These are phyloP conservation scores for Monosporascus sp. DNA, from an alignment of 2,329 filamentous ascomycete species.

Conservation along the genomic window DNA sequence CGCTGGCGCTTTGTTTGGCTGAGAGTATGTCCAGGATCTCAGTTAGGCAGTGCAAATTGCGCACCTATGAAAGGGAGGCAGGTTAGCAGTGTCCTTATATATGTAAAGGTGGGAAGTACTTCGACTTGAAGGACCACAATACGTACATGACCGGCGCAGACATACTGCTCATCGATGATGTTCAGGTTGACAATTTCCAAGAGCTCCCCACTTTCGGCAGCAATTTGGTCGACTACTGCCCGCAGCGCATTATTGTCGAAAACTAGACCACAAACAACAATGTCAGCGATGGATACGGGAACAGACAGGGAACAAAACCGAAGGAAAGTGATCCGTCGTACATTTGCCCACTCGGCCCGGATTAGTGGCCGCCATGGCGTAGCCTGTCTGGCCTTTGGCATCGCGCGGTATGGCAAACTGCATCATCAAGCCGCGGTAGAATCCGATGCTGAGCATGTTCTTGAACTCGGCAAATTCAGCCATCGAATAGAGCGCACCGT, in stretches of 20 bases:
- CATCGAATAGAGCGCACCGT: slow-evolving; percentile 90
- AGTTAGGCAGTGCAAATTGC: no score
- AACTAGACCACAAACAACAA: no score
- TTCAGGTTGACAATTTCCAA: slow-evolving; percentile 98
- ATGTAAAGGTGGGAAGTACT: no score
- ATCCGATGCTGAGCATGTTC: slow-evolving; percentile 94
- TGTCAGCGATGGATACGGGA: no score
- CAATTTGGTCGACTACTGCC: slow-evolving; percentile 93
- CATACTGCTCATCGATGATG: slow-evolving; percentile 71
- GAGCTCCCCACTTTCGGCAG: slow-evolving; percentile 90
- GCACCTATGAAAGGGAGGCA: no score
- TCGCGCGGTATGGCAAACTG: slow-evolving; percentile 98
- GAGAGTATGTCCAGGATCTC: no score
- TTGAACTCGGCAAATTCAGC: slow-evolving; percentile 99
- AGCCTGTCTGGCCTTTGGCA: slow-evolving; percentile 87
- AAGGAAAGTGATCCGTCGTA: no score
- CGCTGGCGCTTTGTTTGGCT: no score
- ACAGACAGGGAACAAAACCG: no score
- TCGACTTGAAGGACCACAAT: no score
- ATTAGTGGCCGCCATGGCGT: slow-evolving; percentile 99
- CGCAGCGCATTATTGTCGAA: slow-evolving; percentile 98
- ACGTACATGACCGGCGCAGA: slow-evolving; percentile 65
- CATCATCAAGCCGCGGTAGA: slow-evolving; percentile 98
- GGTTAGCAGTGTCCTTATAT: no score
- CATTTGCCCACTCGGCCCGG: slow-evolving; percentile 95